These are phyloP conservation scores for Lomentospora prolificans DNA, from an alignment of 2,329 filamentous ascomycete genomes.

Conservation along the genomic window DNA sequence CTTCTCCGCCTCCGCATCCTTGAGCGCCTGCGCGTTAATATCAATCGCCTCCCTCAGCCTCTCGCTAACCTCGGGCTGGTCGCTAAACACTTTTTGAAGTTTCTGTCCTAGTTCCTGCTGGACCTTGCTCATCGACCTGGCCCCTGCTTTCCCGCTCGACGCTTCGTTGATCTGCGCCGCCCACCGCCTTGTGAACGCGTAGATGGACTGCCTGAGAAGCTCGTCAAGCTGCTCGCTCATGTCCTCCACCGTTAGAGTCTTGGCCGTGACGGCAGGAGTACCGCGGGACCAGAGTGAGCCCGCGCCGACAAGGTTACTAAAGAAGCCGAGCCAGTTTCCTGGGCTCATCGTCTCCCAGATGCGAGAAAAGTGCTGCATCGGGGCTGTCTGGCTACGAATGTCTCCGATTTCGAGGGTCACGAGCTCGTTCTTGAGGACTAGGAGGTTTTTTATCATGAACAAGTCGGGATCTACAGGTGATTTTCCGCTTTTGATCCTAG, in stretches of 20 bases:
- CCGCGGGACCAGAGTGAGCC: slow-evolving; percentile 36
- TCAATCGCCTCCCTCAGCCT: slow-evolving; percentile 53
- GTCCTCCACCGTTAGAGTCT: slow-evolving; percentile 39
- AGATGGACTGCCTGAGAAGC: slow-evolving; percentile 51
- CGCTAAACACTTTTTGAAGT: slow-evolving; percentile 48
- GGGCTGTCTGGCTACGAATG: slow-evolving; percentile 38
- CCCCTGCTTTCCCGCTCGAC: slow-evolving; percentile 34
- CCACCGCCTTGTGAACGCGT: slow-evolving; percentile 53
- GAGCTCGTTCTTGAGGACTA: slow-evolving; percentile 91
- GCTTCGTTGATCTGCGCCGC: slow-evolving; percentile 40
- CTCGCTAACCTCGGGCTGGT: slow-evolving; percentile 46
- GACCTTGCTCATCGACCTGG: slow-evolving; percentile 39
- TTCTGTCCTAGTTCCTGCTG: slow-evolving; percentile 47
- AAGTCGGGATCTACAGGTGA: slow-evolving; percentile 64
- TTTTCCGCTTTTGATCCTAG: slow-evolving; percentile 54
- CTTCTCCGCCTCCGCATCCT: slow-evolving; percentile 28
- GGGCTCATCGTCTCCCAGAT: slow-evolving; percentile 56
- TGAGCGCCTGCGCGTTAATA: slow-evolving; percentile 44
- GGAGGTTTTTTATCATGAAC: slow-evolving; percentile 89
- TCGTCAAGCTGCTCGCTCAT: slow-evolving; percentile 57
- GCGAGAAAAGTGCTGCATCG: slow-evolving; percentile 52
- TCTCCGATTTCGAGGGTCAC: slow-evolving; percentile 88
- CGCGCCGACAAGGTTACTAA: slow-evolving; percentile 42
- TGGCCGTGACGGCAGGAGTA: slow-evolving; percentile 24
- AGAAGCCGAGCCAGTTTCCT: slow-evolving; percentile 48